Base-by-base conservation (phyloP, 176 grass and related monocot species). In the Triticum turgidum region DNA sequence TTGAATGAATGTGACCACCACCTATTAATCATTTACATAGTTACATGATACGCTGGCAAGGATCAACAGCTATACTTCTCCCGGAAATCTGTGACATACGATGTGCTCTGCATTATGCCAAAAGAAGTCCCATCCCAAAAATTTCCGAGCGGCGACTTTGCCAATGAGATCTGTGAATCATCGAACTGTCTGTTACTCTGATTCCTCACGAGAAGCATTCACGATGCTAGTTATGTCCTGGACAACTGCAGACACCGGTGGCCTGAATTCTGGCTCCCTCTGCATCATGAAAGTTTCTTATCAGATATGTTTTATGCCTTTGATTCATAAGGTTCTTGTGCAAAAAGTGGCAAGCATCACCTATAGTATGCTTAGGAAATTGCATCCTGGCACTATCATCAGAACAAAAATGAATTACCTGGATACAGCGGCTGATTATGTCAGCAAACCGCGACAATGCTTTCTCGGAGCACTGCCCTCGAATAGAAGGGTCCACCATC, bases 341-440 rank as follows among this genome's bases (percentile, higher is more conserved):
- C 56, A 77, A 70, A 84, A 13, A 65, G 41, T 14, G 9, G 54
- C 17, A 64, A 22, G 35, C 10, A 25, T 15, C 35, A 59, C n/a
- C n/a, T 69, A 51, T 56, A 59, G 83, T 3, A 78, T 59, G 29
- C 25, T 33, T 79, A 47, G 15, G 47, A 69, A 80, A 69, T 3
- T 80, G 54, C 15, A 76, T 18, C 24, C 61, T 61, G 49, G 3
- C 22, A 76, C 9, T 15, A 83, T 30, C 6, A 83, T 30, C 6
- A 77, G 13, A 70, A 12, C 4, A 72, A 73, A 79, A 37, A 29
- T 25, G 2, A 65, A 12, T 84, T 84, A 99, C 97, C 97, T 92
- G 97, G 82, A 99, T 94, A 84, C 97, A 99, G 6, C 94, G 87
- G 54, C 86, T 99, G 70, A 99, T 97, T 84, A 99, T 94, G 85